Base-by-base conservation (phyloP, 208 protist species). In the Crithidia bombi region DNA sequence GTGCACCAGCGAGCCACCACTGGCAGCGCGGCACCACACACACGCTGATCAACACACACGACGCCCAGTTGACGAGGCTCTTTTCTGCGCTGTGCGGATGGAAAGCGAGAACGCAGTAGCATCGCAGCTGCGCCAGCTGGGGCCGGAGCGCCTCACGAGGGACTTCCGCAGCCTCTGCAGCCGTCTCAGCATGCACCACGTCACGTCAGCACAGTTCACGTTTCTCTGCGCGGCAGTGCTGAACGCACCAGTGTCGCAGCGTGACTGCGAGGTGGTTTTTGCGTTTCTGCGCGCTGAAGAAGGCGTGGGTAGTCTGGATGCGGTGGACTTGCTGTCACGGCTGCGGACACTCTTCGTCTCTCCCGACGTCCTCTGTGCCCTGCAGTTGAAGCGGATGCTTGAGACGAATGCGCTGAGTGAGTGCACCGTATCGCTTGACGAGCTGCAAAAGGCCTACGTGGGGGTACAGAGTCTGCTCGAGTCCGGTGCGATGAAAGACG, bases 351-450 rank as follows among this genome's bases (percentile, higher is more conserved):
- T 76, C 1, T 76, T 76, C 35, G 70, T 65, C 23, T 59, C 63
- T 6, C 12, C 66, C 3, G 63, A 59, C 23, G 55, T 76, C 23
- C 55, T 69, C 10, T 70, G 44, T 15, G 70, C 70, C 30, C 15
- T 76, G 54, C 70, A 76, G 70, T 63, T 76, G 36, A 76, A 76
- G 47, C 66, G 70, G 17, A 49, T 69, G 36, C 56, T 76, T 1
- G 70, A 76, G 50, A 69, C 70, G 14, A 58, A 65, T 38, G n/a
- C 44, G 11, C 63, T 76, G 33, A 65, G 61, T 26, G 15, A 69
- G 32, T 76, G 63, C 63, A 49, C 50, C 17, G 63, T 76, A 23
- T 69, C 70, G 23, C 46, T 76, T 7, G 55, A 65, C 15, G 70
- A 76, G 41, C 36, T 76, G 44, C 36, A 65, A 10, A 69, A 35